Base-by-base conservation (phyloP, 257 asterid species). In the Solanum raphanifolium region DNA sequence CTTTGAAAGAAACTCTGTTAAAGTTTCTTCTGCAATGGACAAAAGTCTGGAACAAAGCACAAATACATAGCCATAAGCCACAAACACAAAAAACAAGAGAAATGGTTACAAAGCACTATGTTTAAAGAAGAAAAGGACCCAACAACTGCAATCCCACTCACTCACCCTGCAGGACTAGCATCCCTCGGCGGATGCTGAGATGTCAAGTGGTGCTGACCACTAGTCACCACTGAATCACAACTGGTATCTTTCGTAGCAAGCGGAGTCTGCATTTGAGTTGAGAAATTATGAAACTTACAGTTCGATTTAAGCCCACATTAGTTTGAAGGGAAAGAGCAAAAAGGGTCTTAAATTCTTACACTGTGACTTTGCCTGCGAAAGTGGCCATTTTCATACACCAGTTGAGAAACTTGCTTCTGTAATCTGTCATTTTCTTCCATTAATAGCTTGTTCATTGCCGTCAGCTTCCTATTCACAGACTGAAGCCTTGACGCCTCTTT, bases 121-220 rank as follows among this genome's bases (percentile, higher is more conserved):
- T 87, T 89, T 83, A 81, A 89, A 88, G 94, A 90, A 87, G 94
- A 94, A 91, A 92, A 92, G 25, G 92, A 91, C 92, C 87, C 88
- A 90, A 92, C 91, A 91, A 87, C 92, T 76, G 69, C 55, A 88
- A 66, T 60, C 87, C 79, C 95, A 92, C 98, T 87, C 94, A 92
- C 98, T 87, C 89, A 94, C 98, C 98, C 98, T 91, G 98, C 98
- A 95, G 98, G 98, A 93, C 98, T 95, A 73, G 98, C 98, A 94
- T 94, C 98, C 94, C 98, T 92, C 43, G 98, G 98, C 18, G 98
- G 98, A 92, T 91, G 98, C 95, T 93, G 98, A 86, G 97, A 91
- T 18, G 95, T 93, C 93, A 93, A 90, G 87, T 92, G 97, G 89
- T 93, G 95, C 85, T 93, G 98, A 93, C 98, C 95, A 90, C 98